Evolutionary conservation across 2,329 filamentous ascomycete species (phyloP).

Genomic region (Aspergillus quadricinctus): DNA sequence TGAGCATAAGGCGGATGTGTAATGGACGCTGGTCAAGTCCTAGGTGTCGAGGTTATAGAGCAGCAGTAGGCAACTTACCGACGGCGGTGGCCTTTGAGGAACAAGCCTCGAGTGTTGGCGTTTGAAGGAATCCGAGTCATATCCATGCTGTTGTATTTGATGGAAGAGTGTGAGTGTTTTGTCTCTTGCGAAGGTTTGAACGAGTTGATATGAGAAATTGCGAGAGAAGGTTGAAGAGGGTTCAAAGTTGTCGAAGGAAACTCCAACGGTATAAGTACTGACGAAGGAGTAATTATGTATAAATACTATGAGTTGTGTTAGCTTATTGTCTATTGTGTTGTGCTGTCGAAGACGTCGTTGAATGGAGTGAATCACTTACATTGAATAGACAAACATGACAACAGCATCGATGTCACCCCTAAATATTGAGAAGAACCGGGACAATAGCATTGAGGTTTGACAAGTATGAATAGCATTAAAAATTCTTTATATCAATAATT

Average conservation of each 20-base stretch:
- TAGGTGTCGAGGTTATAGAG: background rate
- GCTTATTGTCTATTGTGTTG: background rate
- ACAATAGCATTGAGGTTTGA: background rate
- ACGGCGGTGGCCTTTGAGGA: background rate
- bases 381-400: background rate
- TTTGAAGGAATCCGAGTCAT: background rate
- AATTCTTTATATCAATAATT: conserved; percentile 23
- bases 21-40: conserved; percentile 30
- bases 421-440: background rate
- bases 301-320: background rate
- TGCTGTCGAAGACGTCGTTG: background rate
- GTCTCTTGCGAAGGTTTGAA: background rate
- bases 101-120: background rate
- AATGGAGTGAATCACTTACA: background rate
- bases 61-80: background rate
- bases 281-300: background rate
- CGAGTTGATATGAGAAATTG: background rate
- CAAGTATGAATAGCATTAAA: conserved; percentile 22
- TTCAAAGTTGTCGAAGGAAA: no score
- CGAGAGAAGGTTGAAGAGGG: background rate
- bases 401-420: background rate
- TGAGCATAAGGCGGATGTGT: background rate
- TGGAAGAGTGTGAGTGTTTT: background rate
- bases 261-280: background rate
- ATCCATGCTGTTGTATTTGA: background rate